Conservation (phyloP, 495 filamentous ascomycete species). For the Hypoxylon crocopeplum region DNA sequence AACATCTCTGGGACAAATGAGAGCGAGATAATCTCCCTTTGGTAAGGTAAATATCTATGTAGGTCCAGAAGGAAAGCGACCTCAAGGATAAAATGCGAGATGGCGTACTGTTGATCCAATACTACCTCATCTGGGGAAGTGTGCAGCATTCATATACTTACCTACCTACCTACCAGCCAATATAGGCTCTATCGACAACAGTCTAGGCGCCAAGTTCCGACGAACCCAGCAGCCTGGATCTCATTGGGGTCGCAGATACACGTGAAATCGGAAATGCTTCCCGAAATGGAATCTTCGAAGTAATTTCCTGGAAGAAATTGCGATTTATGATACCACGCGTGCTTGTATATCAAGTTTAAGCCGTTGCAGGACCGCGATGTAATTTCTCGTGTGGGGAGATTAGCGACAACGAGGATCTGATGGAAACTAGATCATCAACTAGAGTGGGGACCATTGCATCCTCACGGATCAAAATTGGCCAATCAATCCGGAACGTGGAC, state of each 20-base stretch:
- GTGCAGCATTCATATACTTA: constrained; percentile 1
- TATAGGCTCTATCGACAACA: not conserved
- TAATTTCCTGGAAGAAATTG: too few relatives aligned
- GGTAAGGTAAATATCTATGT: not conserved
- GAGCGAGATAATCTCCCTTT: not conserved
- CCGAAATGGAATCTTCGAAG: too few relatives aligned
- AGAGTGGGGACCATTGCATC: too few relatives aligned
- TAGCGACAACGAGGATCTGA: not conserved
- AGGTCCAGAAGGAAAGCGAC: not conserved
- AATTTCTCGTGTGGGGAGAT: constrained; percentile 19
- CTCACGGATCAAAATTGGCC: constrained; percentile 18
- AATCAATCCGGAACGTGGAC: constrained; percentile 39
- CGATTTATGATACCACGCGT: constrained; percentile 2
- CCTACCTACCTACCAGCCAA: not conserved
- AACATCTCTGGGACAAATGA: constrained; percentile 10
- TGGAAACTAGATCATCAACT: too few relatives aligned
- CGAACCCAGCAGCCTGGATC: constrained; percentile 13
- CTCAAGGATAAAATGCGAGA: not conserved
- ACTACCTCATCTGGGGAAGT: constrained; percentile 3
- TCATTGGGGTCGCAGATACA: not conserved
- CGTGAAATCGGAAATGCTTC: too few relatives aligned
- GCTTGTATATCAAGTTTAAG: constrained; percentile 4
- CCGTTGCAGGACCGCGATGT: too few relatives aligned
- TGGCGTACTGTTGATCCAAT: constrained; percentile 12
- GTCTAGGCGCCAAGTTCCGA: constrained; percentile 19